These are phyloP conservation scores for Corylus heterophylla DNA, from an alignment of 306 rosid species.

Conservation along the genomic window DNA sequence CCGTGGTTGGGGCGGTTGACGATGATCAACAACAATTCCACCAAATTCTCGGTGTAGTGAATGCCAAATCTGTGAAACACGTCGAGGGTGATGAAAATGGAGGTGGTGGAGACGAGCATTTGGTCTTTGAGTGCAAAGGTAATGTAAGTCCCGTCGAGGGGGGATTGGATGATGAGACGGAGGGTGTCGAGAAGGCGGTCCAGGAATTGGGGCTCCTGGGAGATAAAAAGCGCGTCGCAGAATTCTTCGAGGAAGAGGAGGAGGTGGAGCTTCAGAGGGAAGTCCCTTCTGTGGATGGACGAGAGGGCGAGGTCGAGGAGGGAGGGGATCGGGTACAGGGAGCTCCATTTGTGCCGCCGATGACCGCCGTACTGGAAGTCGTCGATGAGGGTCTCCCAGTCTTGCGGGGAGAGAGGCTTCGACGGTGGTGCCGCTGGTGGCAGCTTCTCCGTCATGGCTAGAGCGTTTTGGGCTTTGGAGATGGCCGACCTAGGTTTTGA, in stretches of 20 bases:
- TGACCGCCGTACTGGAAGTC: constrained; percentile 73
- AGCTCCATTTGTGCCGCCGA: constrained; percentile 53
- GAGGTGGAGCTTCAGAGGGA: constrained; percentile 64
- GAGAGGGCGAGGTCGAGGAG: constrained; percentile 66
- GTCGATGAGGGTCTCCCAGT: constrained; percentile 81
- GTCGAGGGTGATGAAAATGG: constrained; percentile 56
- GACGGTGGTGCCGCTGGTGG: constrained; percentile 30
- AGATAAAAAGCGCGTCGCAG: constrained; percentile 42
- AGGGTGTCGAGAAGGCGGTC: constrained; percentile 63
- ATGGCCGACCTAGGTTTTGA: background rate
- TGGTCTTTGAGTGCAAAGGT: constrained; percentile 76
- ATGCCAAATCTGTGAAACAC: constrained; percentile 22
- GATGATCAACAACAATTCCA: constrained; percentile 62
- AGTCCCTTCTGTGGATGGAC: constrained; percentile 65
- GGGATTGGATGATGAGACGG: constrained; percentile 59
- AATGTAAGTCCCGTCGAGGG: constrained; percentile 49
- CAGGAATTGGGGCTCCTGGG: constrained; percentile 20
- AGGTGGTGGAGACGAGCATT: constrained; percentile 72
- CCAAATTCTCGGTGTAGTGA: constrained; percentile 41
- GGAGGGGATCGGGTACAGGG: constrained; percentile 41
- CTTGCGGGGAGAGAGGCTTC: constrained; percentile 62
- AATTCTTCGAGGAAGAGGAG: constrained; percentile 83
- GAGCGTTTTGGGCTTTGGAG: background rate
- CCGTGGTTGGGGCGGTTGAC: constrained; percentile 84
- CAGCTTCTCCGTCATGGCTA: constrained; percentile 48